Evolutionary conservation across 208 protist species (phyloP), one percentile per base, ranked within the genome.

Genomic region (Crithidia acanthocephali): DNA sequence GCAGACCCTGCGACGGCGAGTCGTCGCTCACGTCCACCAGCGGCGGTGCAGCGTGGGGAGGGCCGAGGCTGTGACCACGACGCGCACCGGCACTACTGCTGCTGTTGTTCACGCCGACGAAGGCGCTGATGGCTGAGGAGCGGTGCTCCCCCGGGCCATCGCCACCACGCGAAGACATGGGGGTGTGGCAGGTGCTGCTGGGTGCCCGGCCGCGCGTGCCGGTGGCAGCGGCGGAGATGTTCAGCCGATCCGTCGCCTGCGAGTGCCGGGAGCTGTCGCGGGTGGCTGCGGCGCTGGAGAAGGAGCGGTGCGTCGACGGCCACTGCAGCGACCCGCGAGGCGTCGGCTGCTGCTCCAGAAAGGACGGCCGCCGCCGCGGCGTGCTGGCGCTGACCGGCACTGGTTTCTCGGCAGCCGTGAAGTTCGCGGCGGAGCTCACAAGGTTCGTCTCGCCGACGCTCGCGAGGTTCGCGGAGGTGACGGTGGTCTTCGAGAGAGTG

Each of bases 251-350:
- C 1, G 66, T 30, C 8, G 60, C 32, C 62, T 73, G 68, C 35
- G 78, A 74, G 62, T 77, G 70, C 27, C 78, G 55, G 15, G 78
- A 79, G 72, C 72, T 83, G 61, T 83, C 78, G 30, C 78, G 67
- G 18, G 72, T 79, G n/a, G 68, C 78, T 13, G 72, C 51, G 13
- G 73, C 59, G 48, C 78, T 83, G 67, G 72, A 79, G 62, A 68
- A 65, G 37, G 78, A 83, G 53, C 78, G 78, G 61, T 75, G 78
- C n/a, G 68, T 71, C 16, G 78, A 83, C 8, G 78, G 78, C 78
- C 78, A 83, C 48, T 79, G 75, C 75, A 80, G 53, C 22, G 75
- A 80, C 23, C 63, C 75, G 37, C 62, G 61, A 16, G 64, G 68
- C 27, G 68, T 80, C 18, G 59, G 42, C 63, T 63, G 53, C 68